Percentiles rank a stretch among this genome's conserved stretches.
Conservation (phyloP, 202 grass and related monocot species). For the Digitaria exilis region DNA sequence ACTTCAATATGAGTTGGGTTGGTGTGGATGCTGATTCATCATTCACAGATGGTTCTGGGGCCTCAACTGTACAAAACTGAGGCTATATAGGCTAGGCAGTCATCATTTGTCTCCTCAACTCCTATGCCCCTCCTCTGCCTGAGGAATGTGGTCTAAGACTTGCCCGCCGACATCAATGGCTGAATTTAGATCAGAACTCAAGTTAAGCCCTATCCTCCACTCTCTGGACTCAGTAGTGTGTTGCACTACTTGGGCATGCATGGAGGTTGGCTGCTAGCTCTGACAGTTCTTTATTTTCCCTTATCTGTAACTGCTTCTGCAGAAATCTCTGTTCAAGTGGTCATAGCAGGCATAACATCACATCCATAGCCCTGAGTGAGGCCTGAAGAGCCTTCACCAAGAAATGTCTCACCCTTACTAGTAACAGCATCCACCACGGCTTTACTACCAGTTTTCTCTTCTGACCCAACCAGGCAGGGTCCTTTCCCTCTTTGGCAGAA, state of each 20-base stretch:
- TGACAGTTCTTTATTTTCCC: not conserved
- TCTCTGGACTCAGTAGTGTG: not conserved
- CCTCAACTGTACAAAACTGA: not conserved
- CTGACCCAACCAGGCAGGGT: not conserved
- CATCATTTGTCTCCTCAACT: not conserved
- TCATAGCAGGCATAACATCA: not conserved
- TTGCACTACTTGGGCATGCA: not conserved
- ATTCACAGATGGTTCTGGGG: not conserved
- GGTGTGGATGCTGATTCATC: not conserved
- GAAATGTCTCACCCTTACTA: not conserved
- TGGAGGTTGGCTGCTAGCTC: not conserved
- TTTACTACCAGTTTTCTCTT: not conserved
- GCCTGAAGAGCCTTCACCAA: not conserved
- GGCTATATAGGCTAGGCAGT: not conserved
- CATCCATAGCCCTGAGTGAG: slow-evolving; percentile 3
- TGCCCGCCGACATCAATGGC: not conserved
- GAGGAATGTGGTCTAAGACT: not conserved
- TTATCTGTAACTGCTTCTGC: not conserved
- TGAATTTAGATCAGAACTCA: not conserved
- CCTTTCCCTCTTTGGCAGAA: not conserved
- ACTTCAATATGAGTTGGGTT: not conserved
- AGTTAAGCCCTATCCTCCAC: not conserved
- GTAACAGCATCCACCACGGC: not conserved
- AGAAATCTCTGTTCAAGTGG: not conserved
- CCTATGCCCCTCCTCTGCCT: not conserved